Conservation (phyloP, 1,284 basidiomycete genomes). For the Trichosporon inkin region DNA sequence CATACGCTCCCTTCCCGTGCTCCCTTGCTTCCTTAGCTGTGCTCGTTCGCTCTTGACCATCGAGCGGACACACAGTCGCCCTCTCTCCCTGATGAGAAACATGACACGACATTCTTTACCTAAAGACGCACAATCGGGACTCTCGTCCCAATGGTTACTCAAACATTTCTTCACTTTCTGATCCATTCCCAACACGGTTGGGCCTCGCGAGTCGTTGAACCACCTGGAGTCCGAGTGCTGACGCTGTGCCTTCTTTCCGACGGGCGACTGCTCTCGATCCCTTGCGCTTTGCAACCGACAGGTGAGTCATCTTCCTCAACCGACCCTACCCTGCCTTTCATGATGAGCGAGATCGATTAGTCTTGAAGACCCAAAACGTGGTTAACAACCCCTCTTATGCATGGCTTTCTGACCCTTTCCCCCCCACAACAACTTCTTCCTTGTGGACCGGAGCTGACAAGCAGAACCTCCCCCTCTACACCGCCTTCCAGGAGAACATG, state of each 20-base stretch:
- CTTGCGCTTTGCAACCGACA: conserved; percentile 20
- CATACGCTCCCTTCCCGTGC: not conserved
- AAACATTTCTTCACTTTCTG: conserved; percentile 52
- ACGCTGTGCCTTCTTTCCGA: conserved; percentile 17
- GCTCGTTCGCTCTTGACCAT: conserved; percentile 5
- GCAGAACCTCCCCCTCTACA: conserved; percentile 41
- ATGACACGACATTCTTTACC: conserved; percentile 50
- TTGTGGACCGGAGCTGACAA: conserved; percentile 20
- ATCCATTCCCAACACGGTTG: conserved; percentile 18
- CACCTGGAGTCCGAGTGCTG: conserved; percentile 16
- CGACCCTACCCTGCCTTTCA: conserved; percentile 14
- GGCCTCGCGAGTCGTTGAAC: not conserved
- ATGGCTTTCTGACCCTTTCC: conserved; percentile 47
- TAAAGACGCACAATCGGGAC: conserved; percentile 35
- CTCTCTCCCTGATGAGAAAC: conserved; percentile 38
- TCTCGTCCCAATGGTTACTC: conserved; percentile 41
- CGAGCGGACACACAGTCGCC: not conserved
- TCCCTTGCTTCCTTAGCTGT: not conserved
- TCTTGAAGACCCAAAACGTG: conserved; percentile 51
- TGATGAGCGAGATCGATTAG: conserved; percentile 51
- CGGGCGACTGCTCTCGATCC: not conserved
- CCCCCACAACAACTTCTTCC: not conserved
- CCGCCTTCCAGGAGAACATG: conserved; percentile 44
- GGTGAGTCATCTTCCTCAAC: conserved; percentile 35
- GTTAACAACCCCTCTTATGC: conserved; percentile 46